Conservation (phyloP, 257 asterid species). For the Petrea volubilis region DNA sequence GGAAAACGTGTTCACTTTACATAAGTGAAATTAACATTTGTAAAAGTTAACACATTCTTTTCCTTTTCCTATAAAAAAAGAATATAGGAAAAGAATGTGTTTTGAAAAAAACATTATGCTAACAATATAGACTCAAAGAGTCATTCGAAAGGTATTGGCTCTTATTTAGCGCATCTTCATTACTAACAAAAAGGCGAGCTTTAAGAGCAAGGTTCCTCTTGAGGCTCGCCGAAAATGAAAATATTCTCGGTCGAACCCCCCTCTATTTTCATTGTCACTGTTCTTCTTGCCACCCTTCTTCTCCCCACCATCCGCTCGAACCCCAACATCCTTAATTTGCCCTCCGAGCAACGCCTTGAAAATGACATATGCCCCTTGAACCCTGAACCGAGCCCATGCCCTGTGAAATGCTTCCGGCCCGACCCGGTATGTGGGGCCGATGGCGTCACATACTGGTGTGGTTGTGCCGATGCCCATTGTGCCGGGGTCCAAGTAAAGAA, state of each 20-base stretch:
- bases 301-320: conserved; percentile 51
- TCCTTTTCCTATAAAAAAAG: too few relatives aligned
- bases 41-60: too few relatives aligned
- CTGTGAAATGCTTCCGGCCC: conserved; percentile 84
- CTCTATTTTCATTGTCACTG: conserved; percentile 30
- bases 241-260: conserved; percentile 24
- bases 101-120: too few relatives aligned
- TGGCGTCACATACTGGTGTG: conserved; percentile 95
- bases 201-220: conserved; percentile 13
- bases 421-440: conserved; percentile 93
- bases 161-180: not conserved
- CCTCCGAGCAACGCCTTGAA: conserved; percentile 38
- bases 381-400: conserved; percentile 46
- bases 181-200: conserved; percentile 25
- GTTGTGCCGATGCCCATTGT: conserved; percentile 91
- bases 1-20: too few relatives aligned
- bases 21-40: not conserved
- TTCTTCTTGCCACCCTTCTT: conserved; percentile 34
- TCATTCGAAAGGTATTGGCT: not conserved
- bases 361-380: conserved; percentile 46
- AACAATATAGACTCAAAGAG: not conserved
- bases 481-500: conserved; percentile 73
- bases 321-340: conserved; percentile 39
- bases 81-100: too few relatives aligned
- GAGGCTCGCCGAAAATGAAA: conserved; percentile 42